phyloP scores from a whole-genome alignment of 2,329 filamentous ascomycete species.

The Diplocarpon rosae region DNA sequence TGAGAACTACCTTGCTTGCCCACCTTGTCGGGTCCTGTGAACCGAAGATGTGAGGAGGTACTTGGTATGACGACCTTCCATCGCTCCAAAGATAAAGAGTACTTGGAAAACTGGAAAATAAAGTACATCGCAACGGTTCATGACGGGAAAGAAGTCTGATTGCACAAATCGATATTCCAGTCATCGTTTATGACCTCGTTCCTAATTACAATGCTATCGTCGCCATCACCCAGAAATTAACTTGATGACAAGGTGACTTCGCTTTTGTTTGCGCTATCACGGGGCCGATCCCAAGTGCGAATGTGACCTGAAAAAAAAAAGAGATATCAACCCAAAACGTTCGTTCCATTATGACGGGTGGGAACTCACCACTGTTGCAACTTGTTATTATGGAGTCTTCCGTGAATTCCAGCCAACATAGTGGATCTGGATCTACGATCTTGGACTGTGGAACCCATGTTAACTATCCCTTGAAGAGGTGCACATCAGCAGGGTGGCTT shows the following conservation, averaged over 20 bases:
- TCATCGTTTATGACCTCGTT: not conserved
- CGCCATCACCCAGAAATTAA: not conserved
- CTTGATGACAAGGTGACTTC: slow-evolving; percentile 8
- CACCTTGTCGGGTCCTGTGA: too few species aligned
- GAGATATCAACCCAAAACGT: not conserved
- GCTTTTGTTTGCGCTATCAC: slow-evolving; percentile 12
- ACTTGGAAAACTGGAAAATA: not conserved
- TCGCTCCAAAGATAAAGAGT: too few species aligned
- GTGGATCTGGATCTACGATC: slow-evolving; percentile 71
- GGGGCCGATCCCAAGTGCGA: slow-evolving; percentile 20
- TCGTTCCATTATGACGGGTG: not conserved
- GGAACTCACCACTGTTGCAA: slow-evolving; percentile 69
- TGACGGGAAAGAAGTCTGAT: not conserved
- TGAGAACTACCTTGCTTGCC: too few species aligned
- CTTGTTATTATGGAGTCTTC: slow-evolving; percentile 88
- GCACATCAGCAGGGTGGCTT: slow-evolving; percentile 24
- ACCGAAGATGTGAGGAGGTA: too few species aligned
- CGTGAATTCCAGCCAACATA: slow-evolving; percentile 88
- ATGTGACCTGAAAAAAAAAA: slow-evolving; percentile 13
- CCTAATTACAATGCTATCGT: not conserved
- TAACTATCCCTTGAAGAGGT: slow-evolving; percentile 6
- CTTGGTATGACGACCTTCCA: too few species aligned
- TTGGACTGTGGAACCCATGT: slow-evolving; percentile 50
- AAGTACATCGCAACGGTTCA: not conserved
- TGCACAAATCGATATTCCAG: not conserved